These are phyloP conservation scores for Cryphonectria japonica DNA, from an alignment of 2,329 filamentous ascomycete genomes.

Conservation along the genomic window DNA sequence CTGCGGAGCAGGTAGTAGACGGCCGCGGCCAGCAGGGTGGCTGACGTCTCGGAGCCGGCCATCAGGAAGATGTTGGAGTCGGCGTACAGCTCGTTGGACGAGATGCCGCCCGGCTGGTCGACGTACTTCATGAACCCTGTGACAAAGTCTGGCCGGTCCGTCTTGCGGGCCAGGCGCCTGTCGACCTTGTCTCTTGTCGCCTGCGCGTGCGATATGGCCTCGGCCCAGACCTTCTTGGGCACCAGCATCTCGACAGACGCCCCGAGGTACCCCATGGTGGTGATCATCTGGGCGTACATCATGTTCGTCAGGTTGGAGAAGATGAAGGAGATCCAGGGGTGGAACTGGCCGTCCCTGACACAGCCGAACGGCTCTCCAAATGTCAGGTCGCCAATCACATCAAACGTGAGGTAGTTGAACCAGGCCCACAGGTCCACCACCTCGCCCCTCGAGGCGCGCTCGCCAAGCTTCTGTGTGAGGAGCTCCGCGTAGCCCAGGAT, in stretches of 20 bases:
- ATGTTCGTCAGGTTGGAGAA: slow-evolving; percentile 33
- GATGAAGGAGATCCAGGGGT: slow-evolving; percentile 35
- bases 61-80: slow-evolving; percentile 29
- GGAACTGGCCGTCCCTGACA: slow-evolving; percentile 31
- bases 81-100: slow-evolving; percentile 28
- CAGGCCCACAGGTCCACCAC: slow-evolving; percentile 34
- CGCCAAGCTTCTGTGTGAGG: slow-evolving; percentile 30
- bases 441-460: slow-evolving; percentile 28
- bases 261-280: slow-evolving; percentile 26
- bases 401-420: slow-evolving; percentile 36
- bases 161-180: slow-evolving; percentile 26
- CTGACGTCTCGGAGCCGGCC: slow-evolving; percentile 31
- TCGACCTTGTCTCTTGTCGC: slow-evolving; percentile 30
- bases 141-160: slow-evolving; percentile 26
- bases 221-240: slow-evolving; percentile 20
- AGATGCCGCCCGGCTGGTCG: slow-evolving; percentile 21
- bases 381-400: slow-evolving; percentile 35
- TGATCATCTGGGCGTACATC: slow-evolving; percentile 31
- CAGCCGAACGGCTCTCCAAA: slow-evolving; percentile 35
- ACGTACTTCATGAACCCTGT: slow-evolving; percentile 21
- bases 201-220: slow-evolving; percentile 27
- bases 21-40: slow-evolving; percentile 29
- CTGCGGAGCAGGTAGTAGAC: slow-evolving; percentile 28
- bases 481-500: slow-evolving; percentile 30
- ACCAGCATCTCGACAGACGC: slow-evolving; percentile 26